Conservation (phyloP, 768 basidiomycete genomes). For the Clitopilus hobsonii region DNA sequence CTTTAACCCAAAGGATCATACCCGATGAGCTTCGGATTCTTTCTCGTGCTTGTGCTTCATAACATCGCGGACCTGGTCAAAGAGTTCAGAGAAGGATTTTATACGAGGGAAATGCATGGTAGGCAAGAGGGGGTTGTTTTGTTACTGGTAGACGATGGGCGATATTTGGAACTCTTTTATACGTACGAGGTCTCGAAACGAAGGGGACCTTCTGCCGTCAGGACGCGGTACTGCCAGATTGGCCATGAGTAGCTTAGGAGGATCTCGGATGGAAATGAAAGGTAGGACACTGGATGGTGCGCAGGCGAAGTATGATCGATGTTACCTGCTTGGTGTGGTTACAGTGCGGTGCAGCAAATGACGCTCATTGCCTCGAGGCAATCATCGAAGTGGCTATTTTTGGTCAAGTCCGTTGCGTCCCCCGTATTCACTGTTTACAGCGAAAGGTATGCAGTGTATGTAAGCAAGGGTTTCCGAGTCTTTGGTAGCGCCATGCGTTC, state of each 20-base stretch:
- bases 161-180: slow-evolving; percentile 5
- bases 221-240: background rate
- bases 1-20: slow-evolving; percentile 20
- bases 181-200: slow-evolving; percentile 16
- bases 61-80: slow-evolving; percentile 63
- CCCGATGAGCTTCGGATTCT: slow-evolving; percentile 87
- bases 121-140: background rate
- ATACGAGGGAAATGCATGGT: slow-evolving; percentile 42
- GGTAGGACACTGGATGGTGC: background rate
- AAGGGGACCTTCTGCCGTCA: slow-evolving; percentile 11
- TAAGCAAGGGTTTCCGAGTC: background rate
- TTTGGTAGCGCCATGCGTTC: background rate
- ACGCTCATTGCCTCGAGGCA: background rate
- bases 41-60: slow-evolving; percentile 72
- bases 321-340: background rate
- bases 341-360: background rate
- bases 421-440: background rate
- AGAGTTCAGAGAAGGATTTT: slow-evolving; percentile 37
- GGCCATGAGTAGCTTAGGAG: background rate
- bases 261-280: background rate
- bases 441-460: background rate
- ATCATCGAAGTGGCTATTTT: background rate
- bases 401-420: background rate
- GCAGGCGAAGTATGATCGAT: background rate
- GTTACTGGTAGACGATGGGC: background rate